phyloP scores from a whole-genome alignment of 257 asterid genomes.

The Jaltomata sinuosa region DNA sequence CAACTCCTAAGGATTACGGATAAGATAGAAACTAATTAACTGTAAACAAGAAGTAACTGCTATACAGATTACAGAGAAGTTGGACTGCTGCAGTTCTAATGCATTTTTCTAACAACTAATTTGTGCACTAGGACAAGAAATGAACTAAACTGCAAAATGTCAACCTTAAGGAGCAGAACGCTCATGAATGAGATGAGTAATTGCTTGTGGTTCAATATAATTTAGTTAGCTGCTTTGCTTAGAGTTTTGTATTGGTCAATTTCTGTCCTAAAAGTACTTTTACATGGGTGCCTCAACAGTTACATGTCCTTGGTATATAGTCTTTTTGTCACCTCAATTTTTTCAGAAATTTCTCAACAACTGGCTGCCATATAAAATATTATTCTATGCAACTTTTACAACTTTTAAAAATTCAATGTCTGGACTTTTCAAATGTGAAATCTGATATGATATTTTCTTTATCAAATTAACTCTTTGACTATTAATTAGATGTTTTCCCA shows the following conservation, averaged over 20 bases:
- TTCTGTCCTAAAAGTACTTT: not conserved
- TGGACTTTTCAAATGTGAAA: not conserved
- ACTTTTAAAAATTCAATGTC: not conserved
- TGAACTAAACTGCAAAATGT: not conserved
- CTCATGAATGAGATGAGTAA: not conserved
- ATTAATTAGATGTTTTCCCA: not conserved
- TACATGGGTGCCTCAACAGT: not conserved
- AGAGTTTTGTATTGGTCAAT: not conserved
- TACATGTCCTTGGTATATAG: not conserved
- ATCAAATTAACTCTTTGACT: not conserved
- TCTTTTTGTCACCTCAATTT: not conserved
- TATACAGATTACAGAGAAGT: no score
- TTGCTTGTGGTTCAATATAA: not conserved
- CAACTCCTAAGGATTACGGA: no score
- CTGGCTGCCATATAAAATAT: not conserved
- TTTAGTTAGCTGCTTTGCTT: not conserved
- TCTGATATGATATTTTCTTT: not conserved
- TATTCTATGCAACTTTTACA: not conserved
- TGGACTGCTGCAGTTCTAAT: no score
- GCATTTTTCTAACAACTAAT: no score
- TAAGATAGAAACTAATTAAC: no score
- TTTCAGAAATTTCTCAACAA: not conserved
- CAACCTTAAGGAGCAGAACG: not conserved
- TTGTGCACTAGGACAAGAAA: not conserved
- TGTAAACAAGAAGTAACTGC: no score